These are phyloP conservation scores for Neoboletus subvelutipes DNA, from an alignment of 768 basidiomycete species.

Conservation along the genomic window DNA sequence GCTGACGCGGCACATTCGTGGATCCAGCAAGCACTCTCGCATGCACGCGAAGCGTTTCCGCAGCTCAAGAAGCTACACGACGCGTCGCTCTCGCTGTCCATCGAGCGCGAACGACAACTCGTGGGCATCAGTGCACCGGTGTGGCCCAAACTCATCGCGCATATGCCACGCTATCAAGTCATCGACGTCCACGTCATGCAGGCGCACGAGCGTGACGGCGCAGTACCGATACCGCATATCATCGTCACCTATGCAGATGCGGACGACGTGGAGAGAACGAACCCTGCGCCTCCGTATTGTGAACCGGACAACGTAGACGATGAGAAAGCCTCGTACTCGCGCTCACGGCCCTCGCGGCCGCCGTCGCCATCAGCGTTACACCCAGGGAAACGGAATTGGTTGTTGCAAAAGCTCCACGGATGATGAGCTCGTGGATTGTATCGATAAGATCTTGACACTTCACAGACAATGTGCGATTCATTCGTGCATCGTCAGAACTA, in stretches of 20 bases:
- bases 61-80: slow-evolving; percentile 38
- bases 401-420: slow-evolving; percentile 14
- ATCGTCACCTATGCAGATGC: slow-evolving; percentile 24
- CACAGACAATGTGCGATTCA: neutral
- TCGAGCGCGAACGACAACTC: slow-evolving; percentile 34
- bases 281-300: slow-evolving; percentile 42
- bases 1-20: neutral
- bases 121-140: slow-evolving; percentile 53
- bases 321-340: slow-evolving; percentile 13
- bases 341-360: neutral
- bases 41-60: slow-evolving; percentile 50
- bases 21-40: slow-evolving; percentile 47
- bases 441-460: neutral
- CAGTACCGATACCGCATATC: slow-evolving; percentile 30
- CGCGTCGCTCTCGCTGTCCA: slow-evolving; percentile 45
- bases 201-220: neutral
- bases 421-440: neutral
- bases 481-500: neutral
- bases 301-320: slow-evolving; percentile 1
- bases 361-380: neutral
- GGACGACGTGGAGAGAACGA: slow-evolving; percentile 8
- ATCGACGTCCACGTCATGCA: slow-evolving; percentile 40
- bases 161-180: slow-evolving; percentile 46
- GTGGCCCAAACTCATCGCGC: slow-evolving; percentile 44
- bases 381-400: slow-evolving; percentile 9